Evolutionary conservation across 148 eudicot genomes (phyloP), one percentile per base, ranked within the genome.

Genomic region (Polygonum maritimum): DNA sequence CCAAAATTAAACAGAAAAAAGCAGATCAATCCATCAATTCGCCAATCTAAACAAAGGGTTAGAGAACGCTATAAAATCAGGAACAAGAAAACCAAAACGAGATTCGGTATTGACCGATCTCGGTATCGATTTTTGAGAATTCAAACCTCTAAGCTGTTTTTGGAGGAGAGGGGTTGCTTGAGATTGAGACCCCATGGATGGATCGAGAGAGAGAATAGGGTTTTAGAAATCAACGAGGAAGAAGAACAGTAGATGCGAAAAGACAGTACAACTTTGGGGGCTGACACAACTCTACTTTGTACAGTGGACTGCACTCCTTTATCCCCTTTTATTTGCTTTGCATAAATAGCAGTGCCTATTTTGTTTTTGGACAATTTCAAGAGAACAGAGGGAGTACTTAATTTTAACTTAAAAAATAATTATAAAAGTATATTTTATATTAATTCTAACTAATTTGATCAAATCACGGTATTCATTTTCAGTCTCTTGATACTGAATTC

Each of bases 111-210:
- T 33, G 71, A 77, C 74, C 44, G 36, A 26, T 62, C 69, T 26
- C 13, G 69, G 44, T 65, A 2, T 18, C n/a, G 36, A 65, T 14
- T 36, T 36, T 72, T 35, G 6, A 39, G 57, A 26, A 33, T 35
- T 58, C 45, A 39, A 44, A 90, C 94, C 94, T 84, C 87, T 88
- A 40, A 90, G 90, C 76, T 90, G 94, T 78, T 90, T 90, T 63
- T 90, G 94, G 48, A 90, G 90, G 62, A 90, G 85, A 44, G 88
- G 92, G 76, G 86, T 85, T 41, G 94, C 94, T 84, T 90, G 94
- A 75, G 94, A 88, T 3, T 86, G 69, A 35, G 91, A 83, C 31
- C 86, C 87, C 93, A 87, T 87, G 41, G 58, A 74, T 73, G 18
- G 71, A 35, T 48, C 39, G 71, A 14, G 3, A 15, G 39, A 62